A percentile compares a stretch with the other conserved stretches of the same genome.
Conservation (phyloP, 2,329 filamentous ascomycete species). For the Aspergillus carbonarius region DNA sequence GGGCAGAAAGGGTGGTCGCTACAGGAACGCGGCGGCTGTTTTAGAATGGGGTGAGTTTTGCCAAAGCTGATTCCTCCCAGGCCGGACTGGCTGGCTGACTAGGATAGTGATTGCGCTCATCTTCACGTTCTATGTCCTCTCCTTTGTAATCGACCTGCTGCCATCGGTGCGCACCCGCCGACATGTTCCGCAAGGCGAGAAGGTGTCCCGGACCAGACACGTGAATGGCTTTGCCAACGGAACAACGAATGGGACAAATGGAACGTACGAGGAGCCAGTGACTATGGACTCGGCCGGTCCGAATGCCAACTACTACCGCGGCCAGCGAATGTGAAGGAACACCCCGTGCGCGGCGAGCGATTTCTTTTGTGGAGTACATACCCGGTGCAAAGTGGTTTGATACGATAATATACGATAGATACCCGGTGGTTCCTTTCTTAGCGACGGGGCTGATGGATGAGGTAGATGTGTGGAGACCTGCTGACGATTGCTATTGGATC, state of each 20-base stretch:
- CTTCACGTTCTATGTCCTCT: constrained; percentile 84
- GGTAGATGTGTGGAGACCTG: not conserved
- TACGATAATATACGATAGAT: not conserved
- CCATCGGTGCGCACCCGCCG: constrained; percentile 68
- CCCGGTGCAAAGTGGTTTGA: constrained; percentile 3
- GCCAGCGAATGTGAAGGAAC: constrained; percentile 25
- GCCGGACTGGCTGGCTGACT: not conserved
- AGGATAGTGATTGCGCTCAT: constrained; percentile 66
- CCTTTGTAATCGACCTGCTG: constrained; percentile 82
- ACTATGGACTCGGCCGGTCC: constrained; percentile 40
- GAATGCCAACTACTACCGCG: constrained; percentile 31
- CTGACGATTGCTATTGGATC: no score
- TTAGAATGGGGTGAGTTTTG: constrained; percentile 64
- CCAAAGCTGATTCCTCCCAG: not conserved
- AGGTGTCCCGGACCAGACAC: constrained; percentile 23
- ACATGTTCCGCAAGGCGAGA: constrained; percentile 45
- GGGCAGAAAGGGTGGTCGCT: constrained; percentile 32
- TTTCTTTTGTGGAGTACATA: not conserved
- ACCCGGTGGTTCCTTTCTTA: not conserved
- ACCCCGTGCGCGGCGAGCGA: not conserved
- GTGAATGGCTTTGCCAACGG: constrained; percentile 13
- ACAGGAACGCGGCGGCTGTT: constrained; percentile 68
- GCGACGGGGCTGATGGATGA: not conserved
- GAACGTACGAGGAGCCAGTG: constrained; percentile 34
- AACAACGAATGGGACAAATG: constrained; percentile 2